Evolutionary conservation across 768 basidiomycete species (phyloP), one percentile per base, ranked within the genome.

Genomic region (Artomyces pyxidatus): DNA sequence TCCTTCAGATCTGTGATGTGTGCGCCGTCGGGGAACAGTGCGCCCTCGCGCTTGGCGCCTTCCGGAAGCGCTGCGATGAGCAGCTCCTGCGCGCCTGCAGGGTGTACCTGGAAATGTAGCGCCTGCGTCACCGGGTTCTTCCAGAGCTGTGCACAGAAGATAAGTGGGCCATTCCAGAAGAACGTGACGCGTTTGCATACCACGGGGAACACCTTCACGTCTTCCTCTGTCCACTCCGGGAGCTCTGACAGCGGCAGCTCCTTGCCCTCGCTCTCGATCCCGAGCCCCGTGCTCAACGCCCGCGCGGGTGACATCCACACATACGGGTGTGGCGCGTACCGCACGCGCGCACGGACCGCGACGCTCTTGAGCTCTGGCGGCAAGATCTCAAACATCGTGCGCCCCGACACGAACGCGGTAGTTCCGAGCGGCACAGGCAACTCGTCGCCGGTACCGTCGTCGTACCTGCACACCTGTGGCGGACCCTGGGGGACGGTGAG

Each of bases 21-120:
- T 1, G 75, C 83, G 8, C 93, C 92, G 52, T 92, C 83, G 4
- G 93, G 92, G 66, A 83, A 93, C 1, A 92, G 70, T 3, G 87
- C 81, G 0, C 73, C 80, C 37, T 81, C 74, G 9, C 75, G 72
- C 23, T 66, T 66, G 0, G 77, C 75, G 21, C 76, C 76, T 38
- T 67, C 71, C 0, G 88, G 87, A 0, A 94, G 74, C 14, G 90
- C 79, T n/a, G 77, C 77, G 55, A 96, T 69, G 47, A 83, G 53
- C 26, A 94, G 73, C 56, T 85, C 80, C 30, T 71, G 65, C 1
- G 65, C 80, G 26, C 81, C 90, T 57, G 85, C 88, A 4, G 88
- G 91, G 62, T 95, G 93, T 4, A 95, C 92, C 61, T 97, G 80
- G 69, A 94, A 83, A 62, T 94, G 88, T 19, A 97, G 74, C 2